These are phyloP conservation scores for Huntiella savannae DNA, from an alignment of 2,329 filamentous ascomycete species.

Conservation along the genomic window DNA sequence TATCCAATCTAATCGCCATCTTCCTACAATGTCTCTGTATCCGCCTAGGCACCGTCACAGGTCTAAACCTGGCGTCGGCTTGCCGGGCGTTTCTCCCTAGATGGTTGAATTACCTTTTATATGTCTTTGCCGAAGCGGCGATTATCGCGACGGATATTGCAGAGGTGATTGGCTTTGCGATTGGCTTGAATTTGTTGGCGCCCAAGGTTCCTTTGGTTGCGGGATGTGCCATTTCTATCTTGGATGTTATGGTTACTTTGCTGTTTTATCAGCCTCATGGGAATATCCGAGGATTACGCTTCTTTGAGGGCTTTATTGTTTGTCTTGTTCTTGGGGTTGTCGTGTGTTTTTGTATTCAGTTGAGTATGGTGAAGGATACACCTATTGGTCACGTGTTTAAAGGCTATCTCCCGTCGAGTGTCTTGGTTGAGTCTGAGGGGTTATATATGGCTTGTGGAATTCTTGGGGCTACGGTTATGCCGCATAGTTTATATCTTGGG, in stretches of 20 bases:
- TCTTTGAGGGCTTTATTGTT: constrained; percentile 47
- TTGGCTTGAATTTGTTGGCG: constrained; percentile 47
- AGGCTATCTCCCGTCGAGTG: constrained; percentile 43
- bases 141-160: constrained; percentile 57
- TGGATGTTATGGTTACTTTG: constrained; percentile 48
- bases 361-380: constrained; percentile 39
- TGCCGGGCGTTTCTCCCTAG: constrained; percentile 44
- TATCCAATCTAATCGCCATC: constrained; percentile 53
- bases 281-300: constrained; percentile 36
- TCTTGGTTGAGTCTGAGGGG: constrained; percentile 37
- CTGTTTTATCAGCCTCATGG: constrained; percentile 45
- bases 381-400: constrained; percentile 39
- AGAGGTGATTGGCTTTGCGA: constrained; percentile 53
- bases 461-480: constrained; percentile 58
- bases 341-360: constrained; percentile 50
- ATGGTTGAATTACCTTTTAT: constrained; percentile 45
- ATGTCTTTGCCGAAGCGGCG: constrained; percentile 43
- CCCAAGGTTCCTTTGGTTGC: constrained; percentile 45
- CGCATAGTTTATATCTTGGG: constrained; percentile 48
- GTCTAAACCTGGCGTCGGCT: constrained; percentile 45
- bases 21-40: constrained; percentile 49
- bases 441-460: constrained; percentile 58
- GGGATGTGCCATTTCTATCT: constrained; percentile 48
- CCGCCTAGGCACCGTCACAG: constrained; percentile 50
- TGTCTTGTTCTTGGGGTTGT: constrained; percentile 48